These are phyloP conservation scores for Allomyces macrogynus DNA, from an alignment of 192 early-diverging fungal species.

Conservation along the genomic window DNA sequence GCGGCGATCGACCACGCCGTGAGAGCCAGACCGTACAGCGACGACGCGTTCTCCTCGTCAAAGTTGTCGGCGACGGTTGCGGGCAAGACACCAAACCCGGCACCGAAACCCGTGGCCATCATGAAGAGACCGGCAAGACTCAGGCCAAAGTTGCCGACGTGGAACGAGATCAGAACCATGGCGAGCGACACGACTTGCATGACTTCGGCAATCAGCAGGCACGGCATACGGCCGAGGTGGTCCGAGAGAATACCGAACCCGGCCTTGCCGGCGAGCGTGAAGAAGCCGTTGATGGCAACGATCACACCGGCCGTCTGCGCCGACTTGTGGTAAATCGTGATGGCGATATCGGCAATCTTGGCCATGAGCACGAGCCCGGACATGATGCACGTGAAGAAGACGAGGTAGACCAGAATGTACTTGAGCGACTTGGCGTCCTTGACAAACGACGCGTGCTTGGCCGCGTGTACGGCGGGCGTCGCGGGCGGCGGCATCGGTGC, in stretches of 20 bases:
- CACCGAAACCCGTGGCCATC: slow-evolving; percentile 50
- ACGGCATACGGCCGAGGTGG: slow-evolving; percentile 36
- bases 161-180: slow-evolving; percentile 31
- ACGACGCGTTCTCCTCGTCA: slow-evolving; percentile 53
- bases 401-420: slow-evolving; percentile 35
- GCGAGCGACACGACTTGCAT: slow-evolving; percentile 39
- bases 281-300: slow-evolving; percentile 37
- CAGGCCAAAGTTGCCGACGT: slow-evolving; percentile 26
- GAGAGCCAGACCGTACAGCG: slow-evolving; percentile 52
- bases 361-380: slow-evolving; percentile 39
- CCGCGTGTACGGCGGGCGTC: too few relatives aligned
- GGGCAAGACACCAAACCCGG: slow-evolving; percentile 54
- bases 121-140: slow-evolving; percentile 40
- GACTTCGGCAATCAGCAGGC: slow-evolving; percentile 37
- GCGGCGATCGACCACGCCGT: slow-evolving; percentile 55
- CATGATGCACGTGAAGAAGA: slow-evolving; percentile 37
- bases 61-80: slow-evolving; percentile 61
- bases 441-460: slow-evolving; percentile 9
- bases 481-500: too few relatives aligned
- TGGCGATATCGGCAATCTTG: slow-evolving; percentile 26
- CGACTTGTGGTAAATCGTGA: slow-evolving; percentile 8
- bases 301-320: slow-evolving; percentile 10
- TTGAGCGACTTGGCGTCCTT: slow-evolving; percentile 27
- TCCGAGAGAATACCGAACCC: slow-evolving; percentile 36
- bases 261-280: slow-evolving; percentile 35